These are phyloP conservation scores for Castanopsis chinensis DNA, from an alignment of 306 rosid genomes.

Conservation along the genomic window DNA sequence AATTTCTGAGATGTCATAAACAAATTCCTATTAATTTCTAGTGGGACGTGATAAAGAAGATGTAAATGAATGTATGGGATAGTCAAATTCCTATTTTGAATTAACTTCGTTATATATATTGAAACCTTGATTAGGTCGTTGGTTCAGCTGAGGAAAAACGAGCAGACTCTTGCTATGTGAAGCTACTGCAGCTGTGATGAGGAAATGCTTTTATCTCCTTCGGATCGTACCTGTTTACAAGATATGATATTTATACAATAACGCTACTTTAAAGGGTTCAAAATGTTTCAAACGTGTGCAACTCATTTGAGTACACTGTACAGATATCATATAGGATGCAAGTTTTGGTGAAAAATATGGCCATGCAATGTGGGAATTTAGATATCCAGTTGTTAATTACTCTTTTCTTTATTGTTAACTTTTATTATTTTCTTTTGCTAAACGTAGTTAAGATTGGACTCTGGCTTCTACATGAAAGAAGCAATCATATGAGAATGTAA, in stretches of 20 bases:
- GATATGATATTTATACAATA: slow-evolving; percentile 32
- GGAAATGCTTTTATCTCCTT: slow-evolving; percentile 80
- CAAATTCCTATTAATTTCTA: neutral
- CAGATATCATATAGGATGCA: neutral
- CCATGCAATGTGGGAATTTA: neutral
- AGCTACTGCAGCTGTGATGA: slow-evolving; percentile 90
- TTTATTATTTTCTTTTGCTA: no score
- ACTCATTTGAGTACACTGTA: neutral
- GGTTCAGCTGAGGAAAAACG: slow-evolving; percentile 76
- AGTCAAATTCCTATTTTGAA: no score
- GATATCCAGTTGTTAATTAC: no score
- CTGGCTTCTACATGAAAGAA: no score
- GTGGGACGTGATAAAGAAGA: neutral
- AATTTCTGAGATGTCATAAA: no score
- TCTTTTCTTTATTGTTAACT: no score
- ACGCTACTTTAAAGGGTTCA: slow-evolving; percentile 3
- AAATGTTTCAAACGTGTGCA: neutral
- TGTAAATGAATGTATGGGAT: neutral
- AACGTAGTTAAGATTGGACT: no score
- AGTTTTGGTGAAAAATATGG: neutral
- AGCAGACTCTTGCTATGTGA: slow-evolving; percentile 93
- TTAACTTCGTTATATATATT: neutral
- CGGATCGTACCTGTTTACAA: slow-evolving; percentile 87
- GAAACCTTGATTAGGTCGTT: slow-evolving; percentile 52
- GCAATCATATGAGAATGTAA: no score